These are phyloP conservation scores for Aspergillus saccharolyticus DNA, from an alignment of 495 filamentous ascomycete species.

Conservation along the genomic window DNA sequence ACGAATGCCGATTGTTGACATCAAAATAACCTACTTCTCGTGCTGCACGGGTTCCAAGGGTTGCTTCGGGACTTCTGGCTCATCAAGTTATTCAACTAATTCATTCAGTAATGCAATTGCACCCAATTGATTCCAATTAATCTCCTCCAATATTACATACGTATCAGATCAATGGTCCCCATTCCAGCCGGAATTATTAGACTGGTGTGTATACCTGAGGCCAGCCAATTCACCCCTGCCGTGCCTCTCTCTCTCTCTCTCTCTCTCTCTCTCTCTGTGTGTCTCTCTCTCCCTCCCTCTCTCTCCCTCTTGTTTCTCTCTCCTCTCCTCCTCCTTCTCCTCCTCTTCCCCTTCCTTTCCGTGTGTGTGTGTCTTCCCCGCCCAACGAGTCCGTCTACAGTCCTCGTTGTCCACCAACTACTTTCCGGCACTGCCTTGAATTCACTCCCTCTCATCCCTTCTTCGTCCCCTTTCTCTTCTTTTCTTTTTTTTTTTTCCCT, in stretches of 20 bases:
- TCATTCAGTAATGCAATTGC: too few relatives aligned
- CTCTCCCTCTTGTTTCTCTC: conserved; percentile 7
- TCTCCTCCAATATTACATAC: not conserved
- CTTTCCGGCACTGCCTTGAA: not conserved
- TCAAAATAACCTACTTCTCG: conserved; percentile 1
- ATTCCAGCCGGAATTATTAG: conserved; percentile 7
- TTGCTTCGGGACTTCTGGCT: too few relatives aligned
- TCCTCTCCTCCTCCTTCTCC: conserved; percentile 4
- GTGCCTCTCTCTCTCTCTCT: not conserved
- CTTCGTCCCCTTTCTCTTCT: conserved; percentile 1
- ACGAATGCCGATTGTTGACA: not conserved
- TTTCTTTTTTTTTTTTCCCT: conserved; percentile 2
- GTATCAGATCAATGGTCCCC: conserved; percentile 13
- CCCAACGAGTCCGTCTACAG: not conserved
- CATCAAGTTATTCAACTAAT: too few relatives aligned
- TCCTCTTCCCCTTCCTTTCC: conserved; percentile 5
- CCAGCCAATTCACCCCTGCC: too few relatives aligned
- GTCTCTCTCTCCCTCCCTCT: conserved; percentile 9
- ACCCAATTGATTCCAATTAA: too few relatives aligned
- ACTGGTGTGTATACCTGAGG: not conserved
- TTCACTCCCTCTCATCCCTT: not conserved
- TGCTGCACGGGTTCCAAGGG: not conserved
- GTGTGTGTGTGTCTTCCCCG: not conserved
- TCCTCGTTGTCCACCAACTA: not conserved
- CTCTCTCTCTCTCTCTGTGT: conserved; percentile 10